Conservation (phyloP, 2,329 filamentous ascomycete genomes). For the Penicillium sp. region DNA sequence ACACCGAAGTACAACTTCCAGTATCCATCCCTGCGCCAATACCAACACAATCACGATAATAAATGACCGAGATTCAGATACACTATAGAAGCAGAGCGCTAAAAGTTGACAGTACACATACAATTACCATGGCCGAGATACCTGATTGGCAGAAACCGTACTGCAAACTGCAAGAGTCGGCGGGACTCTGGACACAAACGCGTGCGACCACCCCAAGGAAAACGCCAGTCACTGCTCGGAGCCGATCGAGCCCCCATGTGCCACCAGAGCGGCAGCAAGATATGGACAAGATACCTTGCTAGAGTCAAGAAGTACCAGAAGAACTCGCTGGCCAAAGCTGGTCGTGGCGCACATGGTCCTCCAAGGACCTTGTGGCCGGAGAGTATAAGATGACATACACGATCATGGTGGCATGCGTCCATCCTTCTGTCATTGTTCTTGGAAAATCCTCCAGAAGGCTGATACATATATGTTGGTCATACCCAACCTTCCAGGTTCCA, state of each 20-base stretch:
- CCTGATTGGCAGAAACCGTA: not conserved
- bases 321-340: not conserved
- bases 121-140: not conserved
- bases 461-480: too few relatives aligned
- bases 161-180: not conserved
- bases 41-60: not conserved
- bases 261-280: too few relatives aligned
- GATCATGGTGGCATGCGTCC: not conserved
- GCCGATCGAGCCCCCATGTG: not conserved
- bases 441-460: too few relatives aligned
- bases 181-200: too few relatives aligned
- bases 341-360: conserved; percentile 5
- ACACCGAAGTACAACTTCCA: not conserved
- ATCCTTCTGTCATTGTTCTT: too few relatives aligned
- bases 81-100: too few relatives aligned
- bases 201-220: not conserved
- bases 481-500: too few relatives aligned
- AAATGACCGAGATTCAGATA: not conserved
- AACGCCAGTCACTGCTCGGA: not conserved
- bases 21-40: not conserved
- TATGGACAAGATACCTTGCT: not conserved
- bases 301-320: not conserved
- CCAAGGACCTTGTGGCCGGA: conserved; percentile 3
- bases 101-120: too few relatives aligned
- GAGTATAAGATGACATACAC: not conserved